These are phyloP conservation scores for Fomitopsis betulina DNA, from an alignment of 1,284 basidiomycete genomes.

Conservation along the genomic window DNA sequence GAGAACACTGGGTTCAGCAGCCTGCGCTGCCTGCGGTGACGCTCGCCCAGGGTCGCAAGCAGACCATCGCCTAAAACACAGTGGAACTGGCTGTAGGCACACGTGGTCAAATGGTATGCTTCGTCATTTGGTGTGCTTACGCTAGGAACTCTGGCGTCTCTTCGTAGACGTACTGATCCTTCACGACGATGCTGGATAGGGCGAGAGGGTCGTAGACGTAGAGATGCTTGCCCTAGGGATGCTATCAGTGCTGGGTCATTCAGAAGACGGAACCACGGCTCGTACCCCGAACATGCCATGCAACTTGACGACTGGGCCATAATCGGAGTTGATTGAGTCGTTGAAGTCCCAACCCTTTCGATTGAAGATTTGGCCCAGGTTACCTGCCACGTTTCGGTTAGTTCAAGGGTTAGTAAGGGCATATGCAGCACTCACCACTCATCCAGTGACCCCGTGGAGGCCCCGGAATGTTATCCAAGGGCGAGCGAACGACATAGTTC, in stretches of 20 bases:
- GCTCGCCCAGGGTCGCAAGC: conserved; percentile 15
- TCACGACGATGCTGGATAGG: conserved; percentile 12
- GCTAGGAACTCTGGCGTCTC: conserved; percentile 13
- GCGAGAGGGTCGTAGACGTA: conserved; percentile 16
- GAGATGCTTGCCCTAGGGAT: conserved; percentile 10
- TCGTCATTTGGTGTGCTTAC: background rate
- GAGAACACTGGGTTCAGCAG: conserved; percentile 24
- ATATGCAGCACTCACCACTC: conserved; percentile 10
- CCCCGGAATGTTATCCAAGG: conserved; percentile 19
- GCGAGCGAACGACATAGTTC: conserved; percentile 2
- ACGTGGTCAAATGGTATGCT: background rate
- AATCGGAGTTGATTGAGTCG: conserved; percentile 9
- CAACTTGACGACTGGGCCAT: conserved; percentile 9
- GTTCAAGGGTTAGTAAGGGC: background rate
- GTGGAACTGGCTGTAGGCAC: conserved; percentile 1
- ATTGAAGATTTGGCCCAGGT: conserved; percentile 14
- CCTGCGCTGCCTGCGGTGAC: conserved; percentile 21
- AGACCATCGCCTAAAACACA: conserved; percentile 16
- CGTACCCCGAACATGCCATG: conserved; percentile 14
- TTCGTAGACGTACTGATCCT: conserved; percentile 12
- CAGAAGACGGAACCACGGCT: background rate
- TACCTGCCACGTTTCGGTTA: conserved; percentile 3
- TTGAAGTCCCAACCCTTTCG: conserved; percentile 15
- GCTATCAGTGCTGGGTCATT: background rate
- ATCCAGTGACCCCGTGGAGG: conserved; percentile 13